Percentiles rank a stretch among this genome's conserved stretches.
These are phyloP conservation scores for Rhizophagus sp. DNA, from an alignment of 192 early-diverging fungal genomes.

Conservation along the genomic window DNA sequence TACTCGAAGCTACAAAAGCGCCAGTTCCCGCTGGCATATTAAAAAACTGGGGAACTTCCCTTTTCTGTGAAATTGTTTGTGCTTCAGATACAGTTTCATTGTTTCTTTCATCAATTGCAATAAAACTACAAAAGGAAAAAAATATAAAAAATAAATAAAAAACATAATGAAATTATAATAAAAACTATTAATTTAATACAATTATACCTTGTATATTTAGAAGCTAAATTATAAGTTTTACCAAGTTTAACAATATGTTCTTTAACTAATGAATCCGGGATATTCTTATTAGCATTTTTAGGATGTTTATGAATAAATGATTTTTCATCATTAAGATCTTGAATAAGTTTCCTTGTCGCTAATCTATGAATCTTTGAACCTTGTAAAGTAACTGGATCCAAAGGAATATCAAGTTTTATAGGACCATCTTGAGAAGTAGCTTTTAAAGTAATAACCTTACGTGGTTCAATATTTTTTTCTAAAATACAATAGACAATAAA, in stretches of 20 bases:
- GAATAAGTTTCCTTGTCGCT: conserved; percentile 23
- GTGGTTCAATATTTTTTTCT: background rate
- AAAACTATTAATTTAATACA: background rate
- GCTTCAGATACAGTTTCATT: background rate
- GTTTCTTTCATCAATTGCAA: background rate
- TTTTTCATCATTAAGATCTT: conserved; percentile 9
- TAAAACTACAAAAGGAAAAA: background rate
- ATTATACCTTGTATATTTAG: conserved; percentile 25
- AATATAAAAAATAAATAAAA: background rate
- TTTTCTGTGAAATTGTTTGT: background rate
- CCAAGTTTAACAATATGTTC: conserved; percentile 11
- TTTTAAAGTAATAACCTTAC: background rate
- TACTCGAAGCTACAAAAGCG: no score
- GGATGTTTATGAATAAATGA: conserved; percentile 27
- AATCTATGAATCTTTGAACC: conserved; percentile 25
- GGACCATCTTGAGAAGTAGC: conserved; percentile 10
- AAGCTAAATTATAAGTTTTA: background rate
- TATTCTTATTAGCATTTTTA: background rate
- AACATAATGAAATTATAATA: background rate
- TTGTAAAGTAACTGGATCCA: conserved; percentile 12
- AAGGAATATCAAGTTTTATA: background rate
- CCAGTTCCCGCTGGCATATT: background rate
- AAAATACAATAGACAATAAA: conserved; percentile 18
- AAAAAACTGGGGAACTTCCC: background rate
- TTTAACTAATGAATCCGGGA: background rate